phyloP scores from a whole-genome alignment of 441 rosid genomes.

The Metrosideros polymorpha region DNA sequence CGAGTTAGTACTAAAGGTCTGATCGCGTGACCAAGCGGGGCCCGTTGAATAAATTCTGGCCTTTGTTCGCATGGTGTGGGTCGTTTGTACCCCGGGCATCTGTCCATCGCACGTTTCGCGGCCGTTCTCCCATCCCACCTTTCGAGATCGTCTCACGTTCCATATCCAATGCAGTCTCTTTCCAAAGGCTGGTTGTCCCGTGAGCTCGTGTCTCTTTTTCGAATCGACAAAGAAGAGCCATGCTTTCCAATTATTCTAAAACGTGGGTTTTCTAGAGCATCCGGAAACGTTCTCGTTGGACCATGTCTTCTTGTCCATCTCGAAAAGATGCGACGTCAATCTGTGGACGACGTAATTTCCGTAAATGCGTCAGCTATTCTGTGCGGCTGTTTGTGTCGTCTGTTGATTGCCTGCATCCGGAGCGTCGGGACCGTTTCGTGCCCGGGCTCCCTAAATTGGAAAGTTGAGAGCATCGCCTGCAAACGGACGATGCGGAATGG shows the following conservation, averaged over 20 bases:
- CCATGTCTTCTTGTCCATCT: not conserved
- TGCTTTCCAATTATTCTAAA: not conserved
- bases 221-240: not conserved
- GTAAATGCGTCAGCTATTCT: too few relatives aligned
- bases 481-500: not conserved
- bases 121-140: not conserved
- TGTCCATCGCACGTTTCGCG: not conserved
- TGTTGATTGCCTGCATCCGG: accelerated
- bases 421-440: not conserved
- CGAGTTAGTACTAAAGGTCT: not conserved
- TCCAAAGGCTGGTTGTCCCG: not conserved
- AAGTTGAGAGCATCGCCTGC: not conserved
- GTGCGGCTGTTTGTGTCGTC: accelerated
- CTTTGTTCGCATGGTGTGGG: not conserved
- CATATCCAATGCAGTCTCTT: not conserved
- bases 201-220: not conserved
- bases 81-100: not conserved
- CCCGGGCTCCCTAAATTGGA: not conserved
- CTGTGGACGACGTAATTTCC: not conserved
- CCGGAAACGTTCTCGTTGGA: not conserved
- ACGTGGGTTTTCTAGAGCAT: not conserved
- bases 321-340: not conserved
- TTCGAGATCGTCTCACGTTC: not conserved
- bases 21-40: not conserved
- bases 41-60: not conserved